A percentile compares a stretch with the other conserved stretches of the same genome.
Conservation (phyloP, 306 rosid genomes). For the Quercus ilex region DNA sequence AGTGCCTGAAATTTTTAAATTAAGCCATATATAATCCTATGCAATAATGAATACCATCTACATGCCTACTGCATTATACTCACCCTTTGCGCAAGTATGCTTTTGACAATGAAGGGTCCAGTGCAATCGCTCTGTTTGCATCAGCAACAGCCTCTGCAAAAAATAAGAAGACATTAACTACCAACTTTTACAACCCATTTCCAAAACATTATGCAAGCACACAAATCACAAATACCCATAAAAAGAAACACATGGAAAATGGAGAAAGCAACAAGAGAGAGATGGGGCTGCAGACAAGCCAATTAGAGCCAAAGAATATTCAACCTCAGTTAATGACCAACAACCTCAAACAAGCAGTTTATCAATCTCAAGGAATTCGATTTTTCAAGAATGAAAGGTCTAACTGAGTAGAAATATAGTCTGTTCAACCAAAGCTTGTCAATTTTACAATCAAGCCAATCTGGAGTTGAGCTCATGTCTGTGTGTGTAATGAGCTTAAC, state of each 20-base stretch:
- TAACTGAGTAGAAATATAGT: neutral
- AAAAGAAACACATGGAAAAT: neutral
- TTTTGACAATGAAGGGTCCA: slow-evolving; percentile 53
- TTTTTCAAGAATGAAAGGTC: neutral
- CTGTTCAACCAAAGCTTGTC: neutral
- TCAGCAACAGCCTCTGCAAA: slow-evolving; percentile 79
- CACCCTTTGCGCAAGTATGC: slow-evolving; percentile 91
- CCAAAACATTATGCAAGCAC: neutral
- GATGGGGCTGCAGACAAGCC: neutral
- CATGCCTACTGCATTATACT: neutral
- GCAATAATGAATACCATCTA: neutral
- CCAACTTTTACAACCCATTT: neutral
- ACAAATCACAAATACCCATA: neutral
- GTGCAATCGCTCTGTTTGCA: slow-evolving; percentile 79
- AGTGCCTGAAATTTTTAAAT: neutral
- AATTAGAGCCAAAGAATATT: neutral
- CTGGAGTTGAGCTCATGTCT: neutral
- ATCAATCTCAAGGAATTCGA: neutral
- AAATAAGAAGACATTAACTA: slow-evolving; percentile 1
- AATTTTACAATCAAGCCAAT: neutral
- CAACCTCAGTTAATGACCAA: neutral
- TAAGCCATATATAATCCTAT: neutral
- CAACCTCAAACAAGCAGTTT: neutral
- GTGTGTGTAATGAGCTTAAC: too few species aligned
- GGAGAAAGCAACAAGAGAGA: neutral